phyloP scores from a whole-genome alignment of 495 filamentous ascomycete species.

The Letharia lupina region DNA sequence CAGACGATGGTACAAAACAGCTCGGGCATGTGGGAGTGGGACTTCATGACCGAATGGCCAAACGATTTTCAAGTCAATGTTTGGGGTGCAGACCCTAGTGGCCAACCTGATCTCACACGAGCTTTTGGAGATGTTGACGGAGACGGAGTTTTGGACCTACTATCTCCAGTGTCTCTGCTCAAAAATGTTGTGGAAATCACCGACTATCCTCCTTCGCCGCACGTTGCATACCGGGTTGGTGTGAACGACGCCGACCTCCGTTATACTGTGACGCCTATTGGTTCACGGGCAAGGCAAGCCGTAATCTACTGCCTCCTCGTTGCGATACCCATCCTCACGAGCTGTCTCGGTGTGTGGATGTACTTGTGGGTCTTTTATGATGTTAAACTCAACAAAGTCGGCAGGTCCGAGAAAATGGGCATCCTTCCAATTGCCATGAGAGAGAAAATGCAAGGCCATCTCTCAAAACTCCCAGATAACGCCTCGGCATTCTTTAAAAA shows the following conservation, averaged over 20 bases:
- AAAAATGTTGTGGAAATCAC: slow-evolving; percentile 42
- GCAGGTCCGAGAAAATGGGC: slow-evolving; percentile 26
- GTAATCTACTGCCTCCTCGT: slow-evolving; percentile 39
- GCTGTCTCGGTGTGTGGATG: slow-evolving; percentile 33
- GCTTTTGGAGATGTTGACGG: slow-evolving; percentile 45
- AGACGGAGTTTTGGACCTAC: slow-evolving; percentile 37
- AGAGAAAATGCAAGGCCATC: slow-evolving; percentile 16
- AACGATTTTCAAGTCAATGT: slow-evolving; percentile 39
- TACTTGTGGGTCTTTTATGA: slow-evolving; percentile 43
- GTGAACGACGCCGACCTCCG: slow-evolving; percentile 40
- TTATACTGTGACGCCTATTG: slow-evolving; percentile 36
- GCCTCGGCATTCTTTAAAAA: slow-evolving; percentile 17
- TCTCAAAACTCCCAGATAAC: slow-evolving; percentile 9
- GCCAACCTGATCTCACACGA: slow-evolving; percentile 39
- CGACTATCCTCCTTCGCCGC: slow-evolving; percentile 34
- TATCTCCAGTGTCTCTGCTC: slow-evolving; percentile 35
- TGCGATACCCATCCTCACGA: slow-evolving; percentile 36
- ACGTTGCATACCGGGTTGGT: slow-evolving; percentile 37
- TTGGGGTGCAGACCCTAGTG: slow-evolving; percentile 42
- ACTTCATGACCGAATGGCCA: slow-evolving; percentile 47
- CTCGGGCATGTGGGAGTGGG: slow-evolving; percentile 39
- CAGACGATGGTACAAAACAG: slow-evolving; percentile 43
- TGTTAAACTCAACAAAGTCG: slow-evolving; percentile 44
- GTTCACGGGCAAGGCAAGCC: slow-evolving; percentile 36
- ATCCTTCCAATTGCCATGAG: slow-evolving; percentile 23